These are phyloP conservation scores for Calocybe gangraenosa DNA, from an alignment of 768 basidiomycete genomes.

Conservation along the genomic window DNA sequence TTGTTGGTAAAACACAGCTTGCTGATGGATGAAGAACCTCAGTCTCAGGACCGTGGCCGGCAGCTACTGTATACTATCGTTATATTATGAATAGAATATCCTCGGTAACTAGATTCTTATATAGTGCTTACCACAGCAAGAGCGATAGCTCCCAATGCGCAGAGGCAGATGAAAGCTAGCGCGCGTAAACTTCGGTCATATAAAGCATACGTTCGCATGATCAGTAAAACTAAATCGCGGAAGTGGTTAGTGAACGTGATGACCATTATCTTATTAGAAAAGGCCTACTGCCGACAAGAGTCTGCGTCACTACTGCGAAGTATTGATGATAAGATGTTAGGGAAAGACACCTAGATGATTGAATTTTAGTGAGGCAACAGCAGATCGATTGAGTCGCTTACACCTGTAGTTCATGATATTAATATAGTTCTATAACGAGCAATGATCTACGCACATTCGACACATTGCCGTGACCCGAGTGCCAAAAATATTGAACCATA, in stretches of 20 bases:
- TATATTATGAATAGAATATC: slow-evolving; percentile 19
- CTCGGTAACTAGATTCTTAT: neutral
- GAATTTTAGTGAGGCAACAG: neutral
- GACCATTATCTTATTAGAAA: neutral
- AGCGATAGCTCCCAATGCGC: slow-evolving; percentile 23
- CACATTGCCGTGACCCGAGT: slow-evolving; percentile 19
- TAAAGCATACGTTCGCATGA: slow-evolving; percentile 38
- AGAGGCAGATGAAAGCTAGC: slow-evolving; percentile 21
- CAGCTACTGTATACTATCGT: neutral
- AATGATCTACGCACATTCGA: slow-evolving; percentile 17
- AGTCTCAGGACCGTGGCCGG: neutral
- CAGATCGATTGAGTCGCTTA: neutral
- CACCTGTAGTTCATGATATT: neutral
- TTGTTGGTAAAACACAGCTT: slow-evolving; percentile 3
- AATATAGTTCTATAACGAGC: neutral
- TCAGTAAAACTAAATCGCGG: slow-evolving; percentile 27
- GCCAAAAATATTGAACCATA: slow-evolving; percentile 28
- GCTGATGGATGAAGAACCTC: neutral
- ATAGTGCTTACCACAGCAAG: slow-evolving; percentile 21
- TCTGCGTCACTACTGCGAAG: slow-evolving; percentile 29
- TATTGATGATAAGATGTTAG: slow-evolving; percentile 26
- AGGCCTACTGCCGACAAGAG: slow-evolving; percentile 33
- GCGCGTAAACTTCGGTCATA: slow-evolving; percentile 29
- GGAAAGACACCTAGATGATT: slow-evolving; percentile 19
- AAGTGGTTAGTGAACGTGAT: neutral